Conservation (phyloP, 768 basidiomycete genomes). For the Pleurotus citrinopileatus region DNA sequence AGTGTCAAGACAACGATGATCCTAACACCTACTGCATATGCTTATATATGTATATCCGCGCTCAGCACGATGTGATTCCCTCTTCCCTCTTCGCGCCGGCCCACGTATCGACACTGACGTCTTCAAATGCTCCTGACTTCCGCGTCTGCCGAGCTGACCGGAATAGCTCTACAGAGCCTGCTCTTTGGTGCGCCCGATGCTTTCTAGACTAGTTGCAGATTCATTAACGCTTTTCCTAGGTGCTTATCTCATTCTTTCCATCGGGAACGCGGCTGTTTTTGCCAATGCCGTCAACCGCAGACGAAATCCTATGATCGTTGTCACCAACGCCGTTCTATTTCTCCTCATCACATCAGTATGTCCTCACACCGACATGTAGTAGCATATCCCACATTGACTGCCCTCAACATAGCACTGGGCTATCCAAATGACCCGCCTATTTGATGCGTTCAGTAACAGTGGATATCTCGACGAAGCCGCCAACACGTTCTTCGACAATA, state of each 20-base stretch:
- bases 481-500: not conserved
- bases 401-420: not conserved
- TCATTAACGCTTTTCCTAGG: not conserved
- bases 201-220: not conserved
- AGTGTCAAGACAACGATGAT: not conserved
- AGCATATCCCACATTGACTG: not conserved
- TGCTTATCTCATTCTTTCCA: not conserved
- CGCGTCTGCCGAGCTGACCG: not conserved
- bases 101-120: no score
- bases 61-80: not conserved
- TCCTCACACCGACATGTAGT: not conserved
- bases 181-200: not conserved
- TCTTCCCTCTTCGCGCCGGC: not conserved
- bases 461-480: not conserved
- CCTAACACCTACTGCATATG: not conserved
- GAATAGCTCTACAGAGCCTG: not conserved
- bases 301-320: not conserved
- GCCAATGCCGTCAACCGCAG: not conserved
- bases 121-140: no score
- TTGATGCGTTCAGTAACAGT: not conserved
- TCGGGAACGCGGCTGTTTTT: not conserved
- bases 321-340: not conserved
- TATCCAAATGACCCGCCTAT: not conserved
- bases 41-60: not conserved
- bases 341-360: not conserved